Conservation (phyloP, 2,329 filamentous ascomycete genomes). For the Magnaporthales sp. region DNA sequence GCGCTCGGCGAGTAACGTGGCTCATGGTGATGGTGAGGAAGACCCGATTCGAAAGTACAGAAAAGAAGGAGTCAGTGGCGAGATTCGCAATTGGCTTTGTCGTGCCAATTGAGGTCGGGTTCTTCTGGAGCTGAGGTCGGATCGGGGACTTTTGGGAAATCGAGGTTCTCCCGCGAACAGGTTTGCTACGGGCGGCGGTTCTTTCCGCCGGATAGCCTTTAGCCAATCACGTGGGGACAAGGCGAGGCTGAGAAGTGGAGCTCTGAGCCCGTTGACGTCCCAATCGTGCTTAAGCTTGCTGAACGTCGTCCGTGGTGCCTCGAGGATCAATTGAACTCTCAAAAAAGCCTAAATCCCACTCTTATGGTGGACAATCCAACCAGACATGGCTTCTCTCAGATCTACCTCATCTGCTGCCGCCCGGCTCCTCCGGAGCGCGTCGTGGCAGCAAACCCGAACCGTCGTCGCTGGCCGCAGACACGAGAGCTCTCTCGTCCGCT, state of each 20-base stretch:
- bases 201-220: slow-evolving; percentile 17
- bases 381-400: slow-evolving; percentile 59
- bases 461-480: slow-evolving; percentile 40
- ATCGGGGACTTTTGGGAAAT: neutral
- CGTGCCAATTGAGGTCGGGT: slow-evolving; percentile 5
- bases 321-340: slow-evolving; percentile 3
- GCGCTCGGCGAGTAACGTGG: slow-evolving; percentile 80
- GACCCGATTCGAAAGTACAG: slow-evolving; percentile 12
- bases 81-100: slow-evolving; percentile 13
- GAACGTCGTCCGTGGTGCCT: neutral
- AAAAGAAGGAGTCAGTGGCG: slow-evolving; percentile 6
- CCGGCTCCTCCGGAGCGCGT: slow-evolving; percentile 40
- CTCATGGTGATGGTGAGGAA: slow-evolving; percentile 62
- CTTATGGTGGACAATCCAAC: slow-evolving; percentile 4
- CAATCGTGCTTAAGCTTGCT: slow-evolving; percentile 4
- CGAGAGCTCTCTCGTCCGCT: slow-evolving; percentile 41
- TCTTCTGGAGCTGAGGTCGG: slow-evolving; percentile 6
- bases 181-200: slow-evolving; percentile 20
- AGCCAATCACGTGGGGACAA: slow-evolving; percentile 13
- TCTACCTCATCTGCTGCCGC: slow-evolving; percentile 41
- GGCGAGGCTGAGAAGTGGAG: neutral
- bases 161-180: slow-evolving; percentile 13
- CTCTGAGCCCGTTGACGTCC: neutral
- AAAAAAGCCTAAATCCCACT: neutral
- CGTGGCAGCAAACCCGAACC: slow-evolving; percentile 24